Evolutionary conservation across 2,329 filamentous ascomycete species (phyloP).

Genomic region (Venturia carpophila): DNA sequence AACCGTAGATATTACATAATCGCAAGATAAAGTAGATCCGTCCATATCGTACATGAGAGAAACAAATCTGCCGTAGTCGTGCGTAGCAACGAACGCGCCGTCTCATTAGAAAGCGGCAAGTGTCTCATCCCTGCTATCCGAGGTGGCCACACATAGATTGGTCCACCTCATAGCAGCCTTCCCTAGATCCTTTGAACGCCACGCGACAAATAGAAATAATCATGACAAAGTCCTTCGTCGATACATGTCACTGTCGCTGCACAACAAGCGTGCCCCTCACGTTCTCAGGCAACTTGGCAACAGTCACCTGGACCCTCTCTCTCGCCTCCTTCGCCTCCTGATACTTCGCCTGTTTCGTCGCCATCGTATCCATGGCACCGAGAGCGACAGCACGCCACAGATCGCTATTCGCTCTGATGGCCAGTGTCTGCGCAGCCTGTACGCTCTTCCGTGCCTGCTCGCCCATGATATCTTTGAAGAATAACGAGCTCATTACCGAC

Average conservation of each 20-base stretch:
- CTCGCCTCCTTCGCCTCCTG: conserved; percentile 40
- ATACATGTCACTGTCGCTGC: not conserved
- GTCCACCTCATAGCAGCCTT: not conserved
- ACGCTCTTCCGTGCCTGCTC: conserved; percentile 45
- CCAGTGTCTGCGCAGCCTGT: conserved; percentile 44
- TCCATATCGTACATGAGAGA: not conserved
- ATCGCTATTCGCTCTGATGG: conserved; percentile 40
- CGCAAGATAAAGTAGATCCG: too few species aligned
- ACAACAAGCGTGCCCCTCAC: conserved; percentile 19
- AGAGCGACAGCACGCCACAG: conserved; percentile 58
- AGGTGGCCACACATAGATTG: not conserved
- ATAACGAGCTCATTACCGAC: conserved; percentile 73
- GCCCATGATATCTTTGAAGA: conserved; percentile 76
- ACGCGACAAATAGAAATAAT: not conserved
- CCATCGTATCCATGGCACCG: conserved; percentile 68
- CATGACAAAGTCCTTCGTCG: not conserved
- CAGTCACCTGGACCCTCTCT: conserved; percentile 35
- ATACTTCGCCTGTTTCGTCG: conserved; percentile 57
- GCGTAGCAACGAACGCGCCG: not conserved
- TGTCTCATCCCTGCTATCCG: not conserved
- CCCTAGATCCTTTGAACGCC: not conserved
- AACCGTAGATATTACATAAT: too few species aligned
- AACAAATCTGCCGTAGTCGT: not conserved
- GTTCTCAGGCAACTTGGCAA: conserved; percentile 22
- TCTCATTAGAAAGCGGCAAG: not conserved